Conservation (phyloP, 2,329 filamentous ascomycete genomes). For the Microdochium paspali region DNA sequence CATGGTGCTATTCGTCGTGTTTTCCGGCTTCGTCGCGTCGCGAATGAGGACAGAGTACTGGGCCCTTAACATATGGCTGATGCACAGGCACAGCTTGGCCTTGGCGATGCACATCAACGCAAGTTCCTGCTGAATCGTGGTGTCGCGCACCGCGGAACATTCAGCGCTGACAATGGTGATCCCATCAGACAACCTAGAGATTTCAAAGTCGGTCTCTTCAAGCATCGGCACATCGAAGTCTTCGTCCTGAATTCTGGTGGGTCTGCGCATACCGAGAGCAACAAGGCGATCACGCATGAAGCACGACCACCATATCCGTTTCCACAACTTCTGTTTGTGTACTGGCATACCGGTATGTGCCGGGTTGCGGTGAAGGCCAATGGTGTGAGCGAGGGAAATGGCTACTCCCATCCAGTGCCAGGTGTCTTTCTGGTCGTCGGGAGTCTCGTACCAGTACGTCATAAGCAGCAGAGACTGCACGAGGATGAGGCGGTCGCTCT, state of each 20-base stretch:
- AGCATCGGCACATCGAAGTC: slow-evolving; percentile 94
- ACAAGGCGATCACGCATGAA: slow-evolving; percentile 93
- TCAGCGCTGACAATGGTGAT: slow-evolving; percentile 59
- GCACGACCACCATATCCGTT: slow-evolving; percentile 95
- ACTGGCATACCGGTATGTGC: slow-evolving; percentile 63
- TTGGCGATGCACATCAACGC: slow-evolving; percentile 88
- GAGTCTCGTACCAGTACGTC: slow-evolving; percentile 97
- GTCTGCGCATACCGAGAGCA: slow-evolving; percentile 85
- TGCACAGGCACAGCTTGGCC: slow-evolving; percentile 78
- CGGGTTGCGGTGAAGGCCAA: slow-evolving; percentile 83
- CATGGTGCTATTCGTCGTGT: slow-evolving; percentile 68
- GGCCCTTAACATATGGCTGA: slow-evolving; percentile 79
- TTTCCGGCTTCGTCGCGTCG: slow-evolving; percentile 69
- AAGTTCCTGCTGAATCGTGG: slow-evolving; percentile 65
- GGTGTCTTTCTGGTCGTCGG: slow-evolving; percentile 93
- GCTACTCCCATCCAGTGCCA: slow-evolving; percentile 99
- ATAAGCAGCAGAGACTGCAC: slow-evolving; percentile 84
- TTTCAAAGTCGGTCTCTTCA: slow-evolving; percentile 75
- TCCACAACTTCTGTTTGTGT: slow-evolving; percentile 75
- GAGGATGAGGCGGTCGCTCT: slow-evolving; percentile 77
- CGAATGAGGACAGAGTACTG: slow-evolving; percentile 89
- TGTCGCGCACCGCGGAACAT: slow-evolving; percentile 62
- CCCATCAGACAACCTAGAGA: slow-evolving; percentile 55
- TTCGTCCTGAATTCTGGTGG: slow-evolving; percentile 84
- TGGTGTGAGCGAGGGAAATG: slow-evolving; percentile 85